phyloP scores from a whole-genome alignment of 106 monocot species.

The Iris macrosiphon region DNA sequence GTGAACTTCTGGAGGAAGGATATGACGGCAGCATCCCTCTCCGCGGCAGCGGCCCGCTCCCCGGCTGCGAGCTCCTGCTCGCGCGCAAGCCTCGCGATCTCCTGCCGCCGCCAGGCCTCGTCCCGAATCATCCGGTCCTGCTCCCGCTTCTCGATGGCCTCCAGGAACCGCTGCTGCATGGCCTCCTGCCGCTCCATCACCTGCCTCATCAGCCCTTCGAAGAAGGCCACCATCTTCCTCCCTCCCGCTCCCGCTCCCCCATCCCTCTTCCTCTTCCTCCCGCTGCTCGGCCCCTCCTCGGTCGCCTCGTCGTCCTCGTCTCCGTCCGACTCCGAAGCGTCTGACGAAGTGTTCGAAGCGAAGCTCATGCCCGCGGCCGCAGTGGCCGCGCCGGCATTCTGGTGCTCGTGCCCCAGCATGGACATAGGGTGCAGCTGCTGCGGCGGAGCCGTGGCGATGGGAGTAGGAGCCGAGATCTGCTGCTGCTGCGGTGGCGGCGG shows the following conservation, averaged over 20 bases:
- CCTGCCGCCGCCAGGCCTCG: constrained; percentile 84
- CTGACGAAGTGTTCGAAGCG: constrained; percentile 30
- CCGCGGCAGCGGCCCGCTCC: constrained; percentile 55
- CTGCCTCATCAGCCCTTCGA: constrained; percentile 63
- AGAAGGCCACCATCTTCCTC: constrained; percentile 51
- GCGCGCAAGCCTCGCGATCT: constrained; percentile 46
- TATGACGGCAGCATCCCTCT: constrained; percentile 50
- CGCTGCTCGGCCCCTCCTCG: constrained; percentile 3
- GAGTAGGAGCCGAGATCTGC: constrained; percentile 6
- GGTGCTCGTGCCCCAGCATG: neutral
- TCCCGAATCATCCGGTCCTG: constrained; percentile 59
- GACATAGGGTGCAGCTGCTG: neutral
- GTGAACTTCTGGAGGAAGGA: constrained; percentile 62
- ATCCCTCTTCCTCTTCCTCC: constrained; percentile 15
- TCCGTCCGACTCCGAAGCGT: constrained; percentile 26
- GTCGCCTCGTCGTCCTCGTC: constrained; percentile 25
- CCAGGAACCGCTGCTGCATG: constrained; percentile 70
- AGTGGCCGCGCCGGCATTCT: neutral
- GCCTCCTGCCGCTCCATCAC: constrained; percentile 72
- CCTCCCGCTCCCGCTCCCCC: constrained; percentile 1
- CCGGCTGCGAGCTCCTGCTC: constrained; percentile 56
- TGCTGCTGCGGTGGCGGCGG: neutral
- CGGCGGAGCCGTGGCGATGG: neutral
- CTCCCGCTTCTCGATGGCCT: constrained; percentile 67
- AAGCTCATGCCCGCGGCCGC: constrained; percentile 18